Base-by-base conservation (phyloP, 495 filamentous ascomycete genomes). In the Annulohypoxylon maeteangense region DNA sequence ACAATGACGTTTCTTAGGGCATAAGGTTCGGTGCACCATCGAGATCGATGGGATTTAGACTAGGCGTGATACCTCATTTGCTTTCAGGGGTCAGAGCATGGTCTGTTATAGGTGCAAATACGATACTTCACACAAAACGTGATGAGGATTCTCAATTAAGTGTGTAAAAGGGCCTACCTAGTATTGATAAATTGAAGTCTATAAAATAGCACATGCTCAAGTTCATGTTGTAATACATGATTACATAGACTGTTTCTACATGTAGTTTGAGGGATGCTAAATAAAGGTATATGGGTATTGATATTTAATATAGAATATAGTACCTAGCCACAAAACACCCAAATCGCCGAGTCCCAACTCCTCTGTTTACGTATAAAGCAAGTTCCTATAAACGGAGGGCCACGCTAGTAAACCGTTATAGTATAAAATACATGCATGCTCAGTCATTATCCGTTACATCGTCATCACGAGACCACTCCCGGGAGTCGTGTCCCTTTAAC, bases 11-110 rank as follows among this genome's bases (percentile, higher is more conserved):
- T 51, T 65, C 59, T 48, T 50, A 36, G 53, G 45, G 53, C 64
- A 55, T 68, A 63, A 36, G 47, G 8, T 60, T 65, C 51, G 61
- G 70, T 42, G 32, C 42, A 56, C 40, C 32, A 40, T 32, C 48
- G 34, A 68, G 60, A 59, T 65, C 22, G 65, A 48, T 50, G 60
- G 65, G 27, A 56, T 68, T 65, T 72, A 73, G 70, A 73, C 65
- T 73, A 62, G 70, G 70, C 65, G 62, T 73, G 70, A 68, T 73
- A 73, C 70, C 70, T 72, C 64, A 57, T 61, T 51, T 73, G 65
- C 65, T 73, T 65, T 66, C 31, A 38, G 47, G 48, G 60, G 48
- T 48, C 54, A 58, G 20, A 25, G 40, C 44, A 60, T 50, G 42
- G 38, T 32, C 57, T 53, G 45, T 63, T 36, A 65, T 60, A n/a